Base-by-base conservation (phyloP, 139 green algal species). In the Closterium sp. region DNA sequence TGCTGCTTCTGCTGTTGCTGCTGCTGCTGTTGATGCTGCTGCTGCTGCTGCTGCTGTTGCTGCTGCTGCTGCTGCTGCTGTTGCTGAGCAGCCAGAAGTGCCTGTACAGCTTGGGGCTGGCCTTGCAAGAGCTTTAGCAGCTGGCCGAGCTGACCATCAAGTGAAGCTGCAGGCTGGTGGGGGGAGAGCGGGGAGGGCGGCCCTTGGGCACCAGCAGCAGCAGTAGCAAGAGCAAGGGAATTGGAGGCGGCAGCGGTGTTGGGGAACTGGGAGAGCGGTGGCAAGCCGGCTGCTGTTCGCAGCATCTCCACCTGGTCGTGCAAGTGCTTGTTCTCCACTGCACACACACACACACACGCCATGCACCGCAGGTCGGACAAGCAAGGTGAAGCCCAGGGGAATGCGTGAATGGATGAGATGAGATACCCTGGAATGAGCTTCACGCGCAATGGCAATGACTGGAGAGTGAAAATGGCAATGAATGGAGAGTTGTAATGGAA, bases 41-140 rank as follows among this genome's bases (percentile, higher is more conserved):
- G 84, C 27, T 87, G 84, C 27, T 87, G 84, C 19, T 87, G 84
- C 84, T 87, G 84, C 27, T 87, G 84, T 0, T 87, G 84, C 84
- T 87, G 84, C 27, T 87, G 84, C 28, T 87, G 84, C 84, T 87
- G 84, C 27, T 87, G n/a, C 22, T 87, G 84, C 84, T 87, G 84
- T 4, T 87, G 84, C 84, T 87, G 84, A 30, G 84, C 84, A 24
- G 84, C 84, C 84, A 87, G 2, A 31, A 87, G 84, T 19, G 84
- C 84, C 84, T 87, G 84, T 13, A 87, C 84, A 19, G 84, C 84
- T 31, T 87, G 84, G 19, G 84, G 84, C 84, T 87, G 84, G 1
- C n/a, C n/a, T 31, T 87, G 84, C 28, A 87, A 19, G n/a, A 87
- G 84, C 28, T 87, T 87, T 87, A 87, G 84, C 84, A 87, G 84